These are phyloP conservation scores for Delonix regia DNA, from an alignment of 306 rosid species.

Conservation along the genomic window DNA sequence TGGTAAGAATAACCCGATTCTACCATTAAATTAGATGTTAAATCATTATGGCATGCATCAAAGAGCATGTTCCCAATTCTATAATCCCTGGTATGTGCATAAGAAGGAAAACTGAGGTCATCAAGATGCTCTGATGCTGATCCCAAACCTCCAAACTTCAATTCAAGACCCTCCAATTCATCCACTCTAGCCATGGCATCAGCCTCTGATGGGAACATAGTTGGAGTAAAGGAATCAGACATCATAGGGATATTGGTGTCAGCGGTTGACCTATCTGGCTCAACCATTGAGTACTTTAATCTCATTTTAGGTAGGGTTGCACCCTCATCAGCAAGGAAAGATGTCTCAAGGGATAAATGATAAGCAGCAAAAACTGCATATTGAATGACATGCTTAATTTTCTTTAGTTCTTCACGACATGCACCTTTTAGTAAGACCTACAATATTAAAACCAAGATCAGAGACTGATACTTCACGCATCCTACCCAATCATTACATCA, in stretches of 20 bases:
- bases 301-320: constrained; percentile 87
- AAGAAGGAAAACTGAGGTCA: constrained; percentile 48
- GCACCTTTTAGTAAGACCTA: constrained; percentile 89
- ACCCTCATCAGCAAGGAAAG: constrained; percentile 98
- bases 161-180: constrained; percentile 42
- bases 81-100: constrained; percentile 43
- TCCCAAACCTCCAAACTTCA: constrained; percentile 49
- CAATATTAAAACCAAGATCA: constrained; percentile 41
- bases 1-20: constrained; percentile 40
- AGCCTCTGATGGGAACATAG: constrained; percentile 46
- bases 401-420: constrained; percentile 82
- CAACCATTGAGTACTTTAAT: constrained; percentile 42
- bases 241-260: constrained; percentile 47
- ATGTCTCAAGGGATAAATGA: constrained; percentile 97
- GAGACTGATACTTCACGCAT: constrained; percentile 32
- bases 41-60: constrained; percentile 46
- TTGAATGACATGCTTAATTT: constrained; percentile 84
- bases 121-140: constrained; percentile 42
- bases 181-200: constrained; percentile 45
- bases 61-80: constrained; percentile 40
- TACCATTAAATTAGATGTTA: constrained; percentile 42
- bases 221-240: constrained; percentile 38
- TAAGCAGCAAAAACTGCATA: constrained; percentile 96
- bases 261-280: constrained; percentile 48
- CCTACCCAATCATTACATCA: background rate